Evolutionary conservation across 1,284 basidiomycete genomes (phyloP), one percentile per base, ranked within the genome.

Genomic region (Ustilago nuda): DNA sequence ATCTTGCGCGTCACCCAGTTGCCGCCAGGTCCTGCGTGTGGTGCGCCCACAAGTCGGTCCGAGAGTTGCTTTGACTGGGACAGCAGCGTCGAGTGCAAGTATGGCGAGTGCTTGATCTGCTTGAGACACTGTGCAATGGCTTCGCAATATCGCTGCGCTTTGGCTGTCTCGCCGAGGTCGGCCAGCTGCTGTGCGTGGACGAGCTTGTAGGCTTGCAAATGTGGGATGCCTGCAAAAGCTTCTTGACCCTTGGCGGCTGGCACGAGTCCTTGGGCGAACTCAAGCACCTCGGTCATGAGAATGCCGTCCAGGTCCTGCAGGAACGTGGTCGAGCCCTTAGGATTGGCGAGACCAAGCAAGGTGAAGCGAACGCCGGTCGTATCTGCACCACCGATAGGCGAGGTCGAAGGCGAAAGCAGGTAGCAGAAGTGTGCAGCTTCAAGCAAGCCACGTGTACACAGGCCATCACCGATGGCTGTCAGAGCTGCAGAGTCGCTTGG

Each of bases 361-460:
- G 66, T 60, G 87, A 93, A 87, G 33, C 92, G 90, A 52, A 89
- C 88, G 17, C 90, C 87, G 7, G 90, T 89, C 62, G 89, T 88
- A 15, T 91, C 91, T 46, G 91, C 79, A 19, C 92, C 92, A 30
- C 92, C 92, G 13, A 94, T 86, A 41, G 91, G 89, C 2, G 94
- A 92, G 0, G 93, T 92, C 74, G 92, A 90, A 17, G 93, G 93
- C 7, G 95, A 93, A 36, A 99, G 89, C 13, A 98, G 87, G 85
- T 95, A 97, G 84, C 95, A 98, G 66, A 89, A 91, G 88, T 99
- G 95, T 15, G 94, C 94, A 8, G 94, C 94, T 80, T 95, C 92
- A 7, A 90, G 86, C 87, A 93, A 91, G 51, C 92, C 90, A 72
- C 92, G 91, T 2, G 89, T 88, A 46, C 89, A 85, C 39, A 99